Base-by-base conservation (phyloP, 192 early-diverging fungal species). In the Coemansia sp. region DNA sequence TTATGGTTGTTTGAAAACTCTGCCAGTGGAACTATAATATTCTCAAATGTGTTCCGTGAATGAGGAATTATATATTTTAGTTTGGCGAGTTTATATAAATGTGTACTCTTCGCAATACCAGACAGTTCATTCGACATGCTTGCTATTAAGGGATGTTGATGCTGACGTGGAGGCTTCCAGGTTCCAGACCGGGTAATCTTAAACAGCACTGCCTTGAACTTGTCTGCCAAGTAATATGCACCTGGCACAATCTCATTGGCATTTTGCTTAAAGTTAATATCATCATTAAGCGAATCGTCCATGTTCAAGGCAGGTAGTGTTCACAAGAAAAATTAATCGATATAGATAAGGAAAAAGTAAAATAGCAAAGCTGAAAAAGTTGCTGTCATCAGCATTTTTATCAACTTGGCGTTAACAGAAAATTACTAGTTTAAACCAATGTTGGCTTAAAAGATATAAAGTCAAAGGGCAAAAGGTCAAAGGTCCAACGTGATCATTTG, bases 341-440 rank as follows among this genome's bases (percentile, higher is more conserved):
- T 51, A 51, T 2, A 53, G 23, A 53, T 12, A 53, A 27, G n/a
- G 19, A 23, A 23, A 51, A 19, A 2, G 8, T 51, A 19, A 10
- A 5, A 85, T 83, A 59, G 86, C 61, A 21, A 59, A 48, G 15
- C 10, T 11, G 15, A 43, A 59, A 73, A 54, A 15, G 59, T 32
- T 32, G 29, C 29, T 32, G 29, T 32, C 29, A 6, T 32, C 29
- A 32, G 0, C 29, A 32, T 6, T 32, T 32, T 32, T 32, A 32
- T 32, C 29, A 32, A 32, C 29, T 32, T 32, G 29, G 29, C 29
- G 7, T 32, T 32, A 32, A 32, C 29, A 32, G 29, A 32, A 32
- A 32, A 32, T 32, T 32, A 32, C 29, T 5, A 32, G 29, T 32
- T 32, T 6, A 32, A 32, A 8, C 29, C 29, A 32, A 32, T 5